Evolutionary conservation across 768 basidiomycete species (phyloP).

Genomic region (Coprinopsis strossmayeri): DNA sequence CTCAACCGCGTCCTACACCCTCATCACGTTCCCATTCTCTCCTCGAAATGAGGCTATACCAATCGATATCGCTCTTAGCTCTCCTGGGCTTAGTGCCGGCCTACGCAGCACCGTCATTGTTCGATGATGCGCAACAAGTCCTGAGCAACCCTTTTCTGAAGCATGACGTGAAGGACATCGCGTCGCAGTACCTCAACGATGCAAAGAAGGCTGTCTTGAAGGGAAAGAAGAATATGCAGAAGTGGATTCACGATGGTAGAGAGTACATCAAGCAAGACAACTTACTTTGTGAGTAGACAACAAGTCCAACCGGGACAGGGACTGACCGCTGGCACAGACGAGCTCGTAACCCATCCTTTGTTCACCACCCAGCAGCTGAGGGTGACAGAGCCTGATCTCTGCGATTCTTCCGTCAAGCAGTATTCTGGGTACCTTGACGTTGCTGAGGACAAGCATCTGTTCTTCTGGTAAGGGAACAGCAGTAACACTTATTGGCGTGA

Average conservation of each 20-base stretch:
- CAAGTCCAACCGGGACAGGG: background rate
- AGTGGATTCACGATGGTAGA: conserved; percentile 57
- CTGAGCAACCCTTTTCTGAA: conserved; percentile 9
- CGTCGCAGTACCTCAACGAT: conserved; percentile 33
- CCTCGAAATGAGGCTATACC: conserved; percentile 29
- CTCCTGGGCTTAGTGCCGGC: conserved; percentile 16
- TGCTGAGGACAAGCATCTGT: conserved; percentile 72
- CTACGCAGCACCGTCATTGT: conserved; percentile 8
- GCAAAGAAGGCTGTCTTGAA: conserved; percentile 35
- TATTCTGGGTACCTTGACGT: conserved; percentile 83
- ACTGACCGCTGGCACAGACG: conserved; percentile 36
- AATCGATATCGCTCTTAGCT: conserved; percentile 28
- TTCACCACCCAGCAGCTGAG: conserved; percentile 50
- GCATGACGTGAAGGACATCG: conserved; percentile 18
- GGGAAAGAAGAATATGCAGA: conserved; percentile 45
- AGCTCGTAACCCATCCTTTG: conserved; percentile 51
- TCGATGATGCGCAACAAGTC: conserved; percentile 12
- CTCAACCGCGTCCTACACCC: background rate
- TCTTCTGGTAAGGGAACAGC: conserved; percentile 64
- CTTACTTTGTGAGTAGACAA: conserved; percentile 52
- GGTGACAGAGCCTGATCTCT: conserved; percentile 62
- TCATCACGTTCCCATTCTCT: background rate
- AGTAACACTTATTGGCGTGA: no score
- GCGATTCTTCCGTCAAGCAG: conserved; percentile 75
- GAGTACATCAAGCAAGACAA: conserved; percentile 66